These are phyloP conservation scores for Mediolabrus comicus DNA, from an alignment of 108 stramenopile species.

Conservation along the genomic window DNA sequence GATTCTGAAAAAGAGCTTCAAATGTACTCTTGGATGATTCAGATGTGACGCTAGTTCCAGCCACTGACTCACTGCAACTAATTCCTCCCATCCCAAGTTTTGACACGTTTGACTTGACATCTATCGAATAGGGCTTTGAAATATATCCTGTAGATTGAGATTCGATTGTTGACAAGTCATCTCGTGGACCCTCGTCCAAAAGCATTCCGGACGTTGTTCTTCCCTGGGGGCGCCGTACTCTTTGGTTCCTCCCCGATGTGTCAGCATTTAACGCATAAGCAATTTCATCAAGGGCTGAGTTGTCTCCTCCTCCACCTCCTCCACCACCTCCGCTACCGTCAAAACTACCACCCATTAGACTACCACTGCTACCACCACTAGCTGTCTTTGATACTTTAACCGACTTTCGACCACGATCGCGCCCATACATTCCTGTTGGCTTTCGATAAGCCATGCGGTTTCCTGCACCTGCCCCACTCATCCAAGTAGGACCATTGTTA, in stretches of 20 bases:
- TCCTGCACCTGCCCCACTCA: background rate
- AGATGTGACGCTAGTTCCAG: background rate
- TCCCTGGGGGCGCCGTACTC: slow-evolving; percentile 4
- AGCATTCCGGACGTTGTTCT: background rate
- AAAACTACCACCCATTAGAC: background rate
- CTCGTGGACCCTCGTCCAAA: background rate
- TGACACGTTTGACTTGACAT: slow-evolving; percentile 23
- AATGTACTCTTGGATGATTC: slow-evolving; percentile 13
- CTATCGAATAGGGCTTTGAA: background rate
- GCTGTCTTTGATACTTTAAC: background rate
- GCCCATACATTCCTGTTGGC: slow-evolving; percentile 17
- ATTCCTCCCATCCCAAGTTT: slow-evolving; percentile 31
- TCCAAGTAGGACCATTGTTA: slow-evolving; percentile 19
- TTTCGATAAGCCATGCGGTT: slow-evolving; percentile 24
- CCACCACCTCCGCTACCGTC: background rate
- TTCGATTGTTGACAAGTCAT: slow-evolving; percentile 11
- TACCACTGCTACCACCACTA: background rate
- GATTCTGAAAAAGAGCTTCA: background rate
- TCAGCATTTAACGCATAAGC: slow-evolving; percentile 26
- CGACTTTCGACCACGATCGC: slow-evolving; percentile 13
- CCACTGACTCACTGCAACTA: slow-evolving; percentile 21
- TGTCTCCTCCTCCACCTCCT: slow-evolving; percentile 1
- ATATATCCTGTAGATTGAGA: slow-evolving; percentile 6
- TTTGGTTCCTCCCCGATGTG: slow-evolving; percentile 14
- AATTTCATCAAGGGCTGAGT: slow-evolving; percentile 30